Conservation (phyloP, 1,284 basidiomycete species). For the Ustilago tritici region DNA sequence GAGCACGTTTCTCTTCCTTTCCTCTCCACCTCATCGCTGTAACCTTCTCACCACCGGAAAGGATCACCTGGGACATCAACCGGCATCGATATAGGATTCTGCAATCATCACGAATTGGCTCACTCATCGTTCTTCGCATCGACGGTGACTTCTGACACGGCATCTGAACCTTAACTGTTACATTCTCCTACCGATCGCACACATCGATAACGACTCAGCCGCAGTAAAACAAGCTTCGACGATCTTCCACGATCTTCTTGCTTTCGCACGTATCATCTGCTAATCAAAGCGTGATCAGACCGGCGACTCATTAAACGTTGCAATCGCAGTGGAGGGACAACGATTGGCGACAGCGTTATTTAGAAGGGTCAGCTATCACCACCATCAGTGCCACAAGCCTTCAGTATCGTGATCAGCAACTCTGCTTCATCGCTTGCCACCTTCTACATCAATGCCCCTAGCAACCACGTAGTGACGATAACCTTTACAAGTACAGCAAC, state of each 20-base stretch:
- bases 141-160: not conserved
- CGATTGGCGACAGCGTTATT: not conserved
- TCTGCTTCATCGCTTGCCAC: not conserved
- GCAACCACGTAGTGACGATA: not conserved
- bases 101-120: not conserved
- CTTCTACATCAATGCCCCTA: not conserved
- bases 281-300: not conserved
- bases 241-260: not conserved
- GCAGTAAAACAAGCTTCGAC: not conserved
- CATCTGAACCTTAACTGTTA: not conserved
- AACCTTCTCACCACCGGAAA: not conserved
- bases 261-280: not conserved
- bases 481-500: not conserved
- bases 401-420: not conserved
- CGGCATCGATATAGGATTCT: not conserved
- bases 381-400: not conserved
- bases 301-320: not conserved
- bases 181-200: not conserved
- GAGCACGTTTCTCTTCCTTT: not conserved
- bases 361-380: not conserved
- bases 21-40: not conserved
- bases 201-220: not conserved
- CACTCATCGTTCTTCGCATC: not conserved
- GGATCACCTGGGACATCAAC: constrained; percentile 14
- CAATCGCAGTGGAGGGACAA: not conserved